These are phyloP conservation scores for Kwoniella europaea DNA, from an alignment of 768 basidiomycete species.

Conservation along the genomic window DNA sequence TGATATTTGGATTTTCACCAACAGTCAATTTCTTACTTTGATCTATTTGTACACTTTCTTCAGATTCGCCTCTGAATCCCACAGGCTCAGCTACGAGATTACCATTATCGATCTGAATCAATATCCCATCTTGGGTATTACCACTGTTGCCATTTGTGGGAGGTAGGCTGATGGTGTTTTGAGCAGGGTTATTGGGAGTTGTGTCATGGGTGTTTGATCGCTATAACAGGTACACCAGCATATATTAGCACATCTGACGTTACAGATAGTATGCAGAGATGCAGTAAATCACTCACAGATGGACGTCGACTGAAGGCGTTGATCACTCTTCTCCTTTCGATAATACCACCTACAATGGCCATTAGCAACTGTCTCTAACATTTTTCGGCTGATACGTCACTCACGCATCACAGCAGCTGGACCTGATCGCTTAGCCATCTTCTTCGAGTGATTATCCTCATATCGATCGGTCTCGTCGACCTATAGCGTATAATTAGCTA, in stretches of 20 bases:
- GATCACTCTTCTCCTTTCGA: constrained; percentile 53
- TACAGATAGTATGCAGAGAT: no score
- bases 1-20: neutral
- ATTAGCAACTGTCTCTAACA: neutral
- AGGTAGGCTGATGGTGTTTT: neutral
- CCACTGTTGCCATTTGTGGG: constrained; percentile 12
- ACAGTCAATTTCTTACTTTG: constrained; percentile 3
- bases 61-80: constrained; percentile 10
- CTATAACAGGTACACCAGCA: neutral
- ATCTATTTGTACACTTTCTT: constrained; percentile 7
- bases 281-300: constrained; percentile 26
- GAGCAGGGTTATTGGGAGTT: constrained; percentile 2
- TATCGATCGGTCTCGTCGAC: constrained; percentile 91
- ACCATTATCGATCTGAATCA: constrained; percentile 34
- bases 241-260: neutral
- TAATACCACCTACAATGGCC: constrained; percentile 51
- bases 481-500: constrained; percentile 23
- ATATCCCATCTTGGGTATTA: constrained; percentile 25
- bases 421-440: constrained; percentile 70
- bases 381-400: constrained; percentile 6
- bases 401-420: constrained; percentile 73
- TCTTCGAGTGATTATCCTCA: constrained; percentile 82
- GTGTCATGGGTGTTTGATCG: constrained; percentile 12
- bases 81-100: constrained; percentile 36
- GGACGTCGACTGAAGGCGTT: constrained; percentile 43